phyloP scores from a whole-genome alignment of 148 eudicot genomes.

The Selenicereus undatus region DNA sequence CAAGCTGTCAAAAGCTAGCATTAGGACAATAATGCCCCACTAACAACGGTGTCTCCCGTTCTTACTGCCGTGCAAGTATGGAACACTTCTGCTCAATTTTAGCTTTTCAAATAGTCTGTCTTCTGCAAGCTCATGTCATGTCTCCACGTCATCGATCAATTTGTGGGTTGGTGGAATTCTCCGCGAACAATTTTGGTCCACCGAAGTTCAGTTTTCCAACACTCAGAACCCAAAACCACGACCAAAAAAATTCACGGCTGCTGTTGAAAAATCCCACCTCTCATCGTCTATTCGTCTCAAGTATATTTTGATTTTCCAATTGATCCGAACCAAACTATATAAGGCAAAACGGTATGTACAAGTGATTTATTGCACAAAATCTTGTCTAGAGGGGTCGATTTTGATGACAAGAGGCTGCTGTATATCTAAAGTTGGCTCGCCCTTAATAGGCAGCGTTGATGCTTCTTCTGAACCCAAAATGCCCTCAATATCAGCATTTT shows the following conservation, averaged over 20 bases:
- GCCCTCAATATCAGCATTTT: conserved; percentile 47
- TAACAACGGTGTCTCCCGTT: neutral
- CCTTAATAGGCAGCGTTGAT: conserved; percentile 35
- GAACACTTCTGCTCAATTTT: neutral
- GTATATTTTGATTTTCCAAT: neutral
- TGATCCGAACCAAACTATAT: neutral
- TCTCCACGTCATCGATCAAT: too few relatives aligned
- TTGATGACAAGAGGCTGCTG: conserved; percentile 62
- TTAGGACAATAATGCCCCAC: neutral
- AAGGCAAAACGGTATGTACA: conserved; percentile 26
- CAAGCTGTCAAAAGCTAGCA: neutral
- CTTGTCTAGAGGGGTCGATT: conserved; percentile 43
- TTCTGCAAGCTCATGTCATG: too few relatives aligned
- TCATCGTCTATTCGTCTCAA: too few relatives aligned
- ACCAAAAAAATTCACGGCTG: neutral
- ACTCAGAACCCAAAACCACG: too few relatives aligned
- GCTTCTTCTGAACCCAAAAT: conserved; percentile 31
- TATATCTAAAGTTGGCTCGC: conserved; percentile 39
- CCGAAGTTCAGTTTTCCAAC: too few relatives aligned
- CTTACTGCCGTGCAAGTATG: conserved; percentile 1
- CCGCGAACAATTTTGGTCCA: too few relatives aligned
- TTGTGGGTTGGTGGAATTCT: too few relatives aligned
- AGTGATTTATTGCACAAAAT: conserved; percentile 28
- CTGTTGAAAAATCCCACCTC: neutral
- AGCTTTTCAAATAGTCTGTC: too few relatives aligned